These are phyloP conservation scores for Suhomyces wounanorum DNA, from an alignment of 1,139 yeast genomes.

Conservation along the genomic window DNA sequence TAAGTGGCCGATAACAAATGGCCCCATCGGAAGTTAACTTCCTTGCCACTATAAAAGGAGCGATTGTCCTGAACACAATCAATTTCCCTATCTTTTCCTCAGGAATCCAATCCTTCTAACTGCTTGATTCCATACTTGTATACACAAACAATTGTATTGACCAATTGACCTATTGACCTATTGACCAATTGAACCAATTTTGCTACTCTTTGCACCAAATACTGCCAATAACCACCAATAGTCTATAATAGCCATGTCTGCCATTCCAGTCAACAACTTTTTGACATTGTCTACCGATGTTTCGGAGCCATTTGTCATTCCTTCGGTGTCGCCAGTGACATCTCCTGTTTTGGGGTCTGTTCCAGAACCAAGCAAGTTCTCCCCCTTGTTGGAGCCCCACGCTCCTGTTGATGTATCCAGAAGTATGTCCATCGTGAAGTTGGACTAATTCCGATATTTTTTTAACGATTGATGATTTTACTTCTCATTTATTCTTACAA, in stretches of 20 bases:
- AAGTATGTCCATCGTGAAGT: conserved; percentile 30
- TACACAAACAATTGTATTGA: no score
- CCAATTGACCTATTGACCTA: no score
- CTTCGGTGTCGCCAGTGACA: conserved; percentile 61
- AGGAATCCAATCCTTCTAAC: not conserved
- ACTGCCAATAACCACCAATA: no score
- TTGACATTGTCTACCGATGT: conserved; percentile 58
- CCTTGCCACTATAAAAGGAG: conserved; percentile 6
- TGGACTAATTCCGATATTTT: conserved; percentile 18
- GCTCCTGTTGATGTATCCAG: conserved; percentile 17
- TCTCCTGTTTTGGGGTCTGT: conserved; percentile 33
- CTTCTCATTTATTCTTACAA: conserved; percentile 1
- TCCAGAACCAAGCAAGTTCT: conserved; percentile 11
- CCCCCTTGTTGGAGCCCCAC: conserved; percentile 18
- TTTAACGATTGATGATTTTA: conserved; percentile 8
- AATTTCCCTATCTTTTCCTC: no score
- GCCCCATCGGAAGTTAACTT: conserved; percentile 5
- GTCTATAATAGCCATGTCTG: conserved; percentile 9
- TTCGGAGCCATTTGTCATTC: conserved; percentile 64
- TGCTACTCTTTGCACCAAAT: no score
- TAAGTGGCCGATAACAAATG: conserved; percentile 1
- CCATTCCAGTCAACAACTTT: conserved; percentile 26
- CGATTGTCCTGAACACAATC: not conserved
- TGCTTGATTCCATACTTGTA: no score
- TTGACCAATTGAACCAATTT: no score